Evolutionary conservation across 2,329 filamentous ascomycete genomes (phyloP).

Genomic region (Chaetothyriales sp.): DNA sequence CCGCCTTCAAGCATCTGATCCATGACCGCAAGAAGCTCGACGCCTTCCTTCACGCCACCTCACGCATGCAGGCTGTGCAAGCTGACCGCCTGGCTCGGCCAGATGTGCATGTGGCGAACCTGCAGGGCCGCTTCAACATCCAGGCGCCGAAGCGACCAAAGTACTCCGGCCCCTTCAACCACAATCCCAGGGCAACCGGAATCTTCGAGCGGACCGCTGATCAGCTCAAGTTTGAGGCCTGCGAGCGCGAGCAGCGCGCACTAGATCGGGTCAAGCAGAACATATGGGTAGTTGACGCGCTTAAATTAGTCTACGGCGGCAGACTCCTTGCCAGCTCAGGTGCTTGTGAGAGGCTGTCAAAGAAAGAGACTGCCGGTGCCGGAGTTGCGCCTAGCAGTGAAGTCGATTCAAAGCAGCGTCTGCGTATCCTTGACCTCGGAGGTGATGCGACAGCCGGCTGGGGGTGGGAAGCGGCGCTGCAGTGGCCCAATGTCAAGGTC

Average conservation of each 20-base stretch:
- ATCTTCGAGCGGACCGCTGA: constrained; percentile 23
- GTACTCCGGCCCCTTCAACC: constrained; percentile 53
- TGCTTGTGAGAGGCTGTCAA: constrained; percentile 17
- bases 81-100: constrained; percentile 61
- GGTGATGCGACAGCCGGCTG: constrained; percentile 78
- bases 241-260: constrained; percentile 67
- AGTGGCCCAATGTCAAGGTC: constrained; percentile 71
- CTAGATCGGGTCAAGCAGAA: constrained; percentile 51
- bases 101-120: constrained; percentile 59
- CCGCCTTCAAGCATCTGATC: constrained; percentile 67
- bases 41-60: constrained; percentile 68
- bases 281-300: constrained; percentile 48
- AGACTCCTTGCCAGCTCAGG: constrained; percentile 43
- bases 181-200: constrained; percentile 53
- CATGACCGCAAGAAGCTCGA: constrained; percentile 53
- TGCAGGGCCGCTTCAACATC: constrained; percentile 73
- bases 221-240: constrained; percentile 26
- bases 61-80: constrained; percentile 79
- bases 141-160: constrained; percentile 55
- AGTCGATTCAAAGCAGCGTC: constrained; percentile 28
- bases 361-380: constrained; percentile 16
- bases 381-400: constrained; percentile 14
- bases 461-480: constrained; percentile 83
- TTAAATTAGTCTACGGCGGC: constrained; percentile 45
- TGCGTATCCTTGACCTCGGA: constrained; percentile 70